Conservation (phyloP, 805 yeast genomes). For the Tetrapisispora namnaoensis region DNA sequence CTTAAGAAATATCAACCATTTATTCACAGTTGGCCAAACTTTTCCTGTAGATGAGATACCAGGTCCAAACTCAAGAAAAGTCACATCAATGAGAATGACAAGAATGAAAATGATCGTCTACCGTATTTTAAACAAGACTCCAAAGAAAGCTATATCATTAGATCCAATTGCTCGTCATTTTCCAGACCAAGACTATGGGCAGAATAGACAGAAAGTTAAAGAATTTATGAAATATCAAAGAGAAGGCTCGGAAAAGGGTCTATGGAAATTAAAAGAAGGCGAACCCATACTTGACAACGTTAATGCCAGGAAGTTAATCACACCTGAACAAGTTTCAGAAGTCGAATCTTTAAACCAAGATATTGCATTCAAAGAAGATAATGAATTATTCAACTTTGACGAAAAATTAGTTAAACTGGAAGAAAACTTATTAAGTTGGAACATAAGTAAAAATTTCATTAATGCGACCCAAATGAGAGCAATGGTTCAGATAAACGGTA, state of each 20-base stretch:
- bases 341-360: conserved; percentile 90
- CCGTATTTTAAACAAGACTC: conserved; percentile 69
- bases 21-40: conserved; percentile 84
- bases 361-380: conserved; percentile 79
- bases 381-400: conserved; percentile 43
- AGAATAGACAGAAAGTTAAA: conserved; percentile 86
- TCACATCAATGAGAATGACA: conserved; percentile 84
- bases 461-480: conserved; percentile 95
- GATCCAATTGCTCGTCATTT: conserved; percentile 85
- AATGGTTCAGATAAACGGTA: conserved; percentile 89
- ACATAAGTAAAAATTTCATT: conserved; percentile 79
- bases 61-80: conserved; percentile 95
- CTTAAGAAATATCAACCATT: conserved; percentile 55
- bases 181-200: conserved; percentile 97
- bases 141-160: conserved; percentile 66
- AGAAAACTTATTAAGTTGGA: conserved; percentile 91
- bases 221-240: conserved; percentile 98
- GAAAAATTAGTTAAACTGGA: conserved; percentile 53
- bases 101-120: conserved; percentile 89
- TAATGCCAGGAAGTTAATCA: conserved; percentile 67
- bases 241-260: conserved; percentile 88
- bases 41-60: conserved; percentile 93
- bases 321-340: conserved; percentile 84
- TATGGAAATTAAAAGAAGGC: conserved; percentile 73
- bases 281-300: conserved; percentile 67